Evolutionary conservation across 352 stramenopile genomes (phyloP), one percentile per base, ranked within the genome.

Genomic region (Globisporangium iwayamae): DNA sequence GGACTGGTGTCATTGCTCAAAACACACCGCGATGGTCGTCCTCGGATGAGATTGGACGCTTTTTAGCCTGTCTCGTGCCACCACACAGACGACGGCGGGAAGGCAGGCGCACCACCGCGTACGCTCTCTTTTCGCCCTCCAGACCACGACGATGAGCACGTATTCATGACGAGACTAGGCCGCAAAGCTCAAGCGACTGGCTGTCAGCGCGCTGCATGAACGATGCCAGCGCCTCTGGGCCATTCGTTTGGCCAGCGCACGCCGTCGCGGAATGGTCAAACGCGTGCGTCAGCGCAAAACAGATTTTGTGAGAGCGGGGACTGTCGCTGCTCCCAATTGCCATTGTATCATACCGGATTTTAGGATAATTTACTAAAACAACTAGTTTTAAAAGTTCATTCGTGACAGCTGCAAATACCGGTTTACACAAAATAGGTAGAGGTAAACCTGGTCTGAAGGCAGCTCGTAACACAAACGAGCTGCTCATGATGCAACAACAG

Each of bases 1-100:
- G 7, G 18, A 20, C 4, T 18, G 2, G 18, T 9, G 43, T 48
- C 16, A 22, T 56, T 28, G 32, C 9, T 41, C 8, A 22, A 54
- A 54, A 20, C 28, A 9, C 48, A 5, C 13, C n/a, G 43, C 32
- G 32, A 32, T 32, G 52, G 52, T 58, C 52, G 52, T 58, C 52
- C 32, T 32, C 46, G 4, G 32, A 32, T 10, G 52, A 43, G 52
- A 46, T 58, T 58, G 52, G 52, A 58, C n/a, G 52, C 32, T 20
- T 20, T 16, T 4, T 11, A 14, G 52, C 32, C 52, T 58, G 32
- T 58, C 30, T 58, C 52, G 32, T n/a, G 9, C 11, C 18, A 25
- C 7, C 52, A 4, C 14, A 30, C 25, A 28, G 25, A 28, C 1
- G 25, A 13, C 14, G 51, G 18, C 30, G 51, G 51, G 51, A 56